Conservation (phyloP, 371 early-diverging fungal species). For the Phascolomyces articulosus region DNA sequence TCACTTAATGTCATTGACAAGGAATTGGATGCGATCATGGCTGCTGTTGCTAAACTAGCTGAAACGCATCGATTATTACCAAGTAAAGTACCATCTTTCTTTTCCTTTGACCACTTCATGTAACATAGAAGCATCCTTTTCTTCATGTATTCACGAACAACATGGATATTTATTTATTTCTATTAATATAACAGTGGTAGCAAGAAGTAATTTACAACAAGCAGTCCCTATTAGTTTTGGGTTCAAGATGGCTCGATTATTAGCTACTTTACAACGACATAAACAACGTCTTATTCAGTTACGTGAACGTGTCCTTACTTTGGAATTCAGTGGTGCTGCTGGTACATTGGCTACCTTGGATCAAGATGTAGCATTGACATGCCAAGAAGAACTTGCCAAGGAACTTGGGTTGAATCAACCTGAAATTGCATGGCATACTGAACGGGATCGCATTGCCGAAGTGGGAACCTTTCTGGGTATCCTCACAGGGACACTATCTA, state of each 20-base stretch:
- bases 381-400: slow-evolving; percentile 19
- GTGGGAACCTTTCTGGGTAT: slow-evolving; percentile 78
- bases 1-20: slow-evolving; percentile 14
- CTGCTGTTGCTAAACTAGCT: slow-evolving; percentile 11
- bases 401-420: slow-evolving; percentile 16
- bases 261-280: slow-evolving; percentile 22
- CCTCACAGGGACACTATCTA: slow-evolving; percentile 41
- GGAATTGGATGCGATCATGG: slow-evolving; percentile 15
- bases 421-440: slow-evolving; percentile 50
- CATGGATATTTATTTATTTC: background rate
- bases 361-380: slow-evolving; percentile 11
- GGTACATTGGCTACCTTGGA: slow-evolving; percentile 22
- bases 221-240: slow-evolving; percentile 27
- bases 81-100: too few species aligned
- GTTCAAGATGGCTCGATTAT: slow-evolving; percentile 24
- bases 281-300: slow-evolving; percentile 14
- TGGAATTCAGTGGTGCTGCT: slow-evolving; percentile 23
- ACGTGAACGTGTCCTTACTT: slow-evolving; percentile 10
- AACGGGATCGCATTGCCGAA: slow-evolving; percentile 78
- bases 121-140: background rate
- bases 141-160: background rate
- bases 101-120: too few species aligned
- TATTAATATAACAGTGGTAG: slow-evolving; percentile 16
- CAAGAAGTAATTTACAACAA: slow-evolving; percentile 25
- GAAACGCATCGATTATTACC: slow-evolving; percentile 15